Evolutionary conservation across 148 eudicot genomes (phyloP), one percentile per base, ranked within the genome.

Genomic region (Nepenthes mirabilis): DNA sequence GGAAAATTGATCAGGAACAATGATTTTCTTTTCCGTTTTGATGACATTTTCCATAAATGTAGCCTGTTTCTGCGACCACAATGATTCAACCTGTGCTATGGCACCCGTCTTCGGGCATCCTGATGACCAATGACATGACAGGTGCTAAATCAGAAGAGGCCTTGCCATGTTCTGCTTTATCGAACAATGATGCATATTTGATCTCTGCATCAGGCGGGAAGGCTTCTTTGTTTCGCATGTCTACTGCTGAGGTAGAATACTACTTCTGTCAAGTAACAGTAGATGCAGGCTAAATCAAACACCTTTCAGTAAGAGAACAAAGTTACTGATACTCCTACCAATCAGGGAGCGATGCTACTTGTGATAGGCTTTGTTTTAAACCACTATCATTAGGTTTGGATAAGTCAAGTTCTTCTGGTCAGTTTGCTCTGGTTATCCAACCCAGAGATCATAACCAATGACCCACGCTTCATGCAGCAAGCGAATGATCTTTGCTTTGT

Each of bases 141-240:
- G 82, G 68, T 45, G 40, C 64, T 4, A 77, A 69, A 56, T 63
- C 60, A 6, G 81, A 71, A 55, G 75, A 74, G 32, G 57, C 62
- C 10, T 65, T 67, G 33, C 67, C 81, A 5, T 80, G 85, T 61
- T 74, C 77, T 63, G 81, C 85, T 52, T 70, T 77, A 68, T 80
- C 84, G 47, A 77, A 77, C 51, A 77, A 80, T 57, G 85, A 77
- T 64, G 77, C 75, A n/a, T 80, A 80, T 69, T 72, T 74, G 9
- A 73, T 80, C 81, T 80, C 84, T 37, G 81, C 81, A 59, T 80
- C 84, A 35, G 75, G 72, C 50, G 84, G 81, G 40, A 80, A 65
- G 69, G 71, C 76, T 33, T 77, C 79, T 56, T 49, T 80, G 11
- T 80, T 80, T 62, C 71, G 71, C 58, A 71, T 64, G 79, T 64